These are phyloP conservation scores for Macrocybe sp. DNA, from an alignment of 1,284 basidiomycete genomes.

Conservation along the genomic window DNA sequence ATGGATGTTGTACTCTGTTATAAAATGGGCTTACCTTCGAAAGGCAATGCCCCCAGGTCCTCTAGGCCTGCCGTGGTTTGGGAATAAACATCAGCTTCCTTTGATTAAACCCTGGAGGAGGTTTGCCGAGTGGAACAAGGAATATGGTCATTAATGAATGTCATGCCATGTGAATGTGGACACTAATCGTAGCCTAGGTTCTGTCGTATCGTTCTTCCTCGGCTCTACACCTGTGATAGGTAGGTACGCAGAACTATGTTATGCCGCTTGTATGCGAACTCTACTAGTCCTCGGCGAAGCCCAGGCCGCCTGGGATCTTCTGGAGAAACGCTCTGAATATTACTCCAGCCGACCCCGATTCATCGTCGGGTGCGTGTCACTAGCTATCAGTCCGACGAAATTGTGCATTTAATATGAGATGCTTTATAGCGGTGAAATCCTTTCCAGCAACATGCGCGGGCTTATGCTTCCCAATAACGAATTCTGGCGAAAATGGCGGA, in stretches of 20 bases:
- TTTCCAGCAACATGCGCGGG: slow-evolving; percentile 43
- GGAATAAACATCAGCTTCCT: slow-evolving; percentile 44
- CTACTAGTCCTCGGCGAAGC: slow-evolving; percentile 40
- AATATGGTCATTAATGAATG: slow-evolving; percentile 33
- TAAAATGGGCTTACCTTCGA: slow-evolving; percentile 23
- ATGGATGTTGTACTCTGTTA: slow-evolving; percentile 5
- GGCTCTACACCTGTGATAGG: slow-evolving; percentile 46
- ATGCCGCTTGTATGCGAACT: background rate
- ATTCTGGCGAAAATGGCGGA: slow-evolving; percentile 46
- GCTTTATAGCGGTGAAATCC: slow-evolving; percentile 35
- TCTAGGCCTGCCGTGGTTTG: slow-evolving; percentile 37
- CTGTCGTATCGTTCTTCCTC: slow-evolving; percentile 50
- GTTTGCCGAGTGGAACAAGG: slow-evolving; percentile 43
- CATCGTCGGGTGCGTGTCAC: slow-evolving; percentile 31
- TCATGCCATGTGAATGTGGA: background rate
- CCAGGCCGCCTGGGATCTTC: slow-evolving; percentile 46
- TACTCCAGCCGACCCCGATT: slow-evolving; percentile 48
- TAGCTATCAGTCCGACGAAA: background rate
- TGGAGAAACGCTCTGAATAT: slow-evolving; percentile 47
- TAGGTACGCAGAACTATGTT: slow-evolving; percentile 11
- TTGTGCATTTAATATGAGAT: background rate
- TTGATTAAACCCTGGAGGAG: slow-evolving; percentile 43
- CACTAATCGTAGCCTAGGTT: slow-evolving; percentile 23
- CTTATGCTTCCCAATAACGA: slow-evolving; percentile 44
- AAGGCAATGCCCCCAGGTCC: slow-evolving; percentile 41